Evolutionary conservation across 2,329 filamentous ascomycete genomes (phyloP).

Genomic region (Phialemoniopsis sp.): DNA sequence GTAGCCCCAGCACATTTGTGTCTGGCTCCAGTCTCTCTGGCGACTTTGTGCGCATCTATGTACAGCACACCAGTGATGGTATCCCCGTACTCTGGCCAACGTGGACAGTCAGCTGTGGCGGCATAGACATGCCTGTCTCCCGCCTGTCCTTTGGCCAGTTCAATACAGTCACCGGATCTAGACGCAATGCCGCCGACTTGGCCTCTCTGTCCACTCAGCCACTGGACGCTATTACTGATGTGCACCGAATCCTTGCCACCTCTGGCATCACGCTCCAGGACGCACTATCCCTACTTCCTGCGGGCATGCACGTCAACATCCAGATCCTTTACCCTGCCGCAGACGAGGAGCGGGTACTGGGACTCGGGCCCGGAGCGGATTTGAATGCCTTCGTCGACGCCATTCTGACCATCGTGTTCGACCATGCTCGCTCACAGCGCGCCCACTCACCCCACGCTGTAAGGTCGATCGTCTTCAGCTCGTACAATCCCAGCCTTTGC

Average conservation of each 20-base stretch:
- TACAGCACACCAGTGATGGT: slow-evolving; percentile 86
- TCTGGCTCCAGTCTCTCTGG: slow-evolving; percentile 93
- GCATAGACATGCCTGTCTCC: slow-evolving; percentile 77
- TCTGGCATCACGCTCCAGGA: slow-evolving; percentile 79
- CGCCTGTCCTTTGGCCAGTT: slow-evolving; percentile 75
- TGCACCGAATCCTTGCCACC: slow-evolving; percentile 68
- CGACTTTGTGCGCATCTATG: slow-evolving; percentile 88
- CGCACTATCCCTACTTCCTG: slow-evolving; percentile 69
- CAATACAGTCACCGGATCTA: slow-evolving; percentile 36
- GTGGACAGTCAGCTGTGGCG: slow-evolving; percentile 74
- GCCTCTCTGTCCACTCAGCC: slow-evolving; percentile 38
- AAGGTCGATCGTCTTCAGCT: slow-evolving; percentile 88
- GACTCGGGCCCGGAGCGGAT: slow-evolving; percentile 71
- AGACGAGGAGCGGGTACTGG: slow-evolving; percentile 65
- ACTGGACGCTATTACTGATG: slow-evolving; percentile 52
- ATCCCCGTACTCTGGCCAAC: slow-evolving; percentile 82
- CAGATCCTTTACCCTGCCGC: slow-evolving; percentile 82
- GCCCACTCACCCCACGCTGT: slow-evolving; percentile 67
- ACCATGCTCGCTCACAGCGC: slow-evolving; percentile 72
- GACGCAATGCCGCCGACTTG: slow-evolving; percentile 37
- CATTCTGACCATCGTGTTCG: slow-evolving; percentile 81
- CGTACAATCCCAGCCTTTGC: slow-evolving; percentile 85
- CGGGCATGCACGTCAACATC: slow-evolving; percentile 83
- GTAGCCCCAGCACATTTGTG: slow-evolving; percentile 80
- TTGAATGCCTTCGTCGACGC: slow-evolving; percentile 84